Base-by-base conservation (phyloP, 768 basidiomycete genomes). In the Psilocybe cyanescens region DNA sequence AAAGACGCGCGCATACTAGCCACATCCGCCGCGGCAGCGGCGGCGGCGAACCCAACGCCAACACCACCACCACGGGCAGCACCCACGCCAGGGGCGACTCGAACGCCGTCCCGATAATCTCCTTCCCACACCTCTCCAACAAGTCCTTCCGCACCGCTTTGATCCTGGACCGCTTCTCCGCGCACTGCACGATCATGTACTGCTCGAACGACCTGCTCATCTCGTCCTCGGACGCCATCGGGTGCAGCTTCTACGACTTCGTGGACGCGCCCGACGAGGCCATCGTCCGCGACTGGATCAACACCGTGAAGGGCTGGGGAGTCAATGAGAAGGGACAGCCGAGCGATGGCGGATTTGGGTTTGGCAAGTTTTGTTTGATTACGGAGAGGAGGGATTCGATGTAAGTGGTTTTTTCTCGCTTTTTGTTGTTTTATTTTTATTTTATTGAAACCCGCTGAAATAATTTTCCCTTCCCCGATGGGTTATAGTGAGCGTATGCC, bases 251-350 rank as follows among this genome's bases (percentile, higher is more conserved):
- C 75, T 93, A 85, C 68, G 92, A 94, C 66, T 93, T 91, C 68
- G 89, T 94, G 9, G 71, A 80, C 16, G 76, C 74, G 68, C 78
- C 81, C 64, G 89, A 90, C 66, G 91, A 92, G 74, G 75, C 74
- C 9, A 79, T 82, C 53, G 90, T 94, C 24, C 83, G 85, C 28
- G 82, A 79, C 56, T 92, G 90, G 90, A 87, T 94, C 55, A 87
- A 87, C 62, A 83, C 85, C 54, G 85, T 92, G 67, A 94, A 94
- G 70, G 83, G 86, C 2, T 92, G 91, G 88, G 91, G 91, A 16
- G 90, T 93, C 52, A 93, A 93, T 63, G 92, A 93, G 72, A 83
- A 86, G 2, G 92, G 91, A 0, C 89, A 90, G 73, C 91, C 91
- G 24, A 90, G 88, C 69, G 90, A 92, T 65, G 91, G 91, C 35